Conservation (phyloP, 176 grass and related monocot genomes). For the Elaeis guineensis region DNA sequence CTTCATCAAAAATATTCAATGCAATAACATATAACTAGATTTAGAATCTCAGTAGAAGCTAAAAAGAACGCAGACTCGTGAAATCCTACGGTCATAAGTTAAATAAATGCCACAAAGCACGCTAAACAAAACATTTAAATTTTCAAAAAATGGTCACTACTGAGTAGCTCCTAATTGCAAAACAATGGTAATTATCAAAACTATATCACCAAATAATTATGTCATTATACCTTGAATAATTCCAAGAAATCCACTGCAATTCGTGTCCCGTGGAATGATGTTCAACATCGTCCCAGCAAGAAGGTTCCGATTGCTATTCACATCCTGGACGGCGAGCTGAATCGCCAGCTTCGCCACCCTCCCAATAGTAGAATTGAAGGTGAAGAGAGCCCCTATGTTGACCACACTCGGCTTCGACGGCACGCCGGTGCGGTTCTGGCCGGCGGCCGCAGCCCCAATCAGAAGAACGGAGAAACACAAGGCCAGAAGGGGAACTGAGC, state of each 20-base stretch:
- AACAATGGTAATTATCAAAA: not conserved
- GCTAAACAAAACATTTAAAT: too few relatives aligned
- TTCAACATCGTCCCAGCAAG: conserved; percentile 48
- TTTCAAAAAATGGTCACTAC: too few relatives aligned
- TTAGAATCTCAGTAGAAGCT: too few relatives aligned
- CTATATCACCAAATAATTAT: not conserved
- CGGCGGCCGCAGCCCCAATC: too few relatives aligned
- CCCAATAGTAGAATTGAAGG: conserved; percentile 81
- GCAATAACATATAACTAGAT: too few relatives aligned
- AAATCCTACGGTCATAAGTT: too few relatives aligned
- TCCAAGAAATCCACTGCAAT: conserved; percentile 87
- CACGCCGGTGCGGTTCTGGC: too few relatives aligned
- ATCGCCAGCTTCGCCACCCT: conserved; percentile 49
- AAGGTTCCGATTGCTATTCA: conserved; percentile 45
- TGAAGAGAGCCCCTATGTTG: conserved; percentile 69
- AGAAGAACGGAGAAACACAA: too few relatives aligned
- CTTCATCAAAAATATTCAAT: too few relatives aligned
- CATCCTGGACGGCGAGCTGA: conserved; percentile 61
- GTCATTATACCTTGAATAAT: conserved; percentile 47
- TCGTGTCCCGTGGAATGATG: conserved; percentile 49
- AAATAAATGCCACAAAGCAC: too few relatives aligned
- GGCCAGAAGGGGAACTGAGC: too few relatives aligned
- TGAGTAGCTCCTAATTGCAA: not conserved
- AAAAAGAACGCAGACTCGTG: too few relatives aligned
- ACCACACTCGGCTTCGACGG: conserved; percentile 24